A percentile compares a stretch with the other conserved stretches of the same genome.
Conservation (phyloP, 164 flowering plant genomes). For the Vitis amurensis region DNA sequence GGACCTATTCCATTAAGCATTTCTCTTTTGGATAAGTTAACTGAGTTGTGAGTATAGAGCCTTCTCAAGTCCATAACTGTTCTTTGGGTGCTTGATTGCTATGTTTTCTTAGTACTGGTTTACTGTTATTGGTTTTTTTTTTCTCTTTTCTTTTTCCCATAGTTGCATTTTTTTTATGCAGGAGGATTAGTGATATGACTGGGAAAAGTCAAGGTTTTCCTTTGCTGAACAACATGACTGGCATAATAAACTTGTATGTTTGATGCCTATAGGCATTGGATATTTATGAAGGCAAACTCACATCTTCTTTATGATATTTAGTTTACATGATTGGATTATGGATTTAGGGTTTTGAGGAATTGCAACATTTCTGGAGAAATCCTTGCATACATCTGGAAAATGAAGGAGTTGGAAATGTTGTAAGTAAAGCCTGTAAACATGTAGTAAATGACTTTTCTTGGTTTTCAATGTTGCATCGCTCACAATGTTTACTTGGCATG, state of each 20-base stretch:
- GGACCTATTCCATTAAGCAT: constrained; percentile 70
- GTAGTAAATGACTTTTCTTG: no score
- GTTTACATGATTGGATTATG: background rate
- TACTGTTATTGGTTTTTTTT: background rate
- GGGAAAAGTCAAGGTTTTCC: constrained; percentile 30
- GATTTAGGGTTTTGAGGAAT: constrained; percentile 50
- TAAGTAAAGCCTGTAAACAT: constrained; percentile 33
- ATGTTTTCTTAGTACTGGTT: background rate
- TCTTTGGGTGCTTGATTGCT: background rate
- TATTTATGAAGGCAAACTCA: background rate
- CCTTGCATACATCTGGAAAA: constrained; percentile 50
- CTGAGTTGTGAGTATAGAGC: constrained; percentile 46
- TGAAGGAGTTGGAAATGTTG: constrained; percentile 40
- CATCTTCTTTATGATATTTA: background rate
- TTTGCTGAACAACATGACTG: constrained; percentile 26
- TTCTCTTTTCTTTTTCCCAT: background rate
- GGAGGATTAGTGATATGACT: constrained; percentile 70
- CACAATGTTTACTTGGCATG: no score
- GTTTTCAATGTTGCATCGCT: no score
- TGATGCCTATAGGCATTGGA: background rate
- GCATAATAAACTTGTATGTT: constrained; percentile 51
- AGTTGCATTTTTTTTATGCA: constrained; percentile 17
- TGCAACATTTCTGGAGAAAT: constrained; percentile 62
- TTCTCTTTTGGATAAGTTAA: constrained; percentile 40
- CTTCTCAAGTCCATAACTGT: background rate